A percentile compares a stretch with the other conserved stretches of the same genome.
phyloP scores from a whole-genome alignment of 441 rosid genomes.

The Populus tomentosa region DNA sequence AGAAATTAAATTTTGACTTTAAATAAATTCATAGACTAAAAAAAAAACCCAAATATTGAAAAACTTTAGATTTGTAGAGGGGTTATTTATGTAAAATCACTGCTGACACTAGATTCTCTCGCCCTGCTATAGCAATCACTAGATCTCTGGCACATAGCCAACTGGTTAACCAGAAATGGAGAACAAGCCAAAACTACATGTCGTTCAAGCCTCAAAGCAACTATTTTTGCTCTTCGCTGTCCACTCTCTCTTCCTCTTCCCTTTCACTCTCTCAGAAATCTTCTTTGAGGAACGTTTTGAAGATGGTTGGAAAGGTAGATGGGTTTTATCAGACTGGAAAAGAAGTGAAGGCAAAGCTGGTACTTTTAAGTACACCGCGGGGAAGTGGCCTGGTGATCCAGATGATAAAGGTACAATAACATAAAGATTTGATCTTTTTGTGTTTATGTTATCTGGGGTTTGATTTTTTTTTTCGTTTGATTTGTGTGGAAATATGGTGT shows the following conservation, averaged over 20 bases:
- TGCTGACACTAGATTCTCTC: background rate
- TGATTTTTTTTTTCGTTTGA: background rate
- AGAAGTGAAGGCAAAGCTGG: conserved; percentile 91
- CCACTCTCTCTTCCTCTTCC: conserved; percentile 20
- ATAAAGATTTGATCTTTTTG: background rate
- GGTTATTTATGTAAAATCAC: background rate
- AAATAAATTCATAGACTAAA: no score
- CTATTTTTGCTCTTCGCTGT: conserved; percentile 19
- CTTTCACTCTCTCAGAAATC: conserved; percentile 42
- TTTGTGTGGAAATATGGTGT: conserved; percentile 10
- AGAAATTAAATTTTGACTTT: conserved; percentile 25
- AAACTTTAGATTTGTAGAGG: no score
- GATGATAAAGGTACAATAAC: conserved; percentile 66
- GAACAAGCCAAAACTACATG: background rate
- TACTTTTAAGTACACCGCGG: conserved; percentile 79
- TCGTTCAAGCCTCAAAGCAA: background rate
- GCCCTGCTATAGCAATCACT: background rate
- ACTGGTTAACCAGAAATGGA: conserved; percentile 15
- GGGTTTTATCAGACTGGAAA: conserved; percentile 96
- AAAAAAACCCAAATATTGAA: background rate
- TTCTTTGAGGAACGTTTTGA: conserved; percentile 67
- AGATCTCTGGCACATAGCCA: conserved; percentile 2
- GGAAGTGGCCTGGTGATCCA: conserved; percentile 90
- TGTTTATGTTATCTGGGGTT: background rate
- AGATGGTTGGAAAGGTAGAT: conserved; percentile 91